These are phyloP conservation scores for Puccinellia tenuiflora DNA, from an alignment of 176 grass and related monocot species.

Conservation along the genomic window DNA sequence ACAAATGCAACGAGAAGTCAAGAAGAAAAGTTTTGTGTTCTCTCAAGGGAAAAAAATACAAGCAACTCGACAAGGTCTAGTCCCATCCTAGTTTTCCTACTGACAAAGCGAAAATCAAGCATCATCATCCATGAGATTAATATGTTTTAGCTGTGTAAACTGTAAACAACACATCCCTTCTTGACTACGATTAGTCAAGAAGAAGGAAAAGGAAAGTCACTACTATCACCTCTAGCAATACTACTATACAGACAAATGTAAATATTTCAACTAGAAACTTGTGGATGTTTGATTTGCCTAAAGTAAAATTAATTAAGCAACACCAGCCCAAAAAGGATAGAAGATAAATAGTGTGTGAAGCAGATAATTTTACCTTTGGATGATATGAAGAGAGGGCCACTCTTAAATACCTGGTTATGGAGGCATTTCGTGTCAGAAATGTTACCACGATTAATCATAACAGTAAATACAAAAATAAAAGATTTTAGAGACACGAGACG, in stretches of 20 bases:
- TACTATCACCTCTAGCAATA: not conserved
- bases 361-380: conserved; percentile 74
- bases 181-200: not conserved
- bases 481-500: not conserved
- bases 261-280: not conserved
- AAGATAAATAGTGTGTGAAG: not conserved
- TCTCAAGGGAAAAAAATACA: not conserved
- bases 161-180: not conserved
- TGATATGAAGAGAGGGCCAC: conserved; percentile 96
- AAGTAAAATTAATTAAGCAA: not conserved
- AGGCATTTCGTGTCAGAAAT: conserved; percentile 23
- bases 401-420: conserved; percentile 84
- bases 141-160: not conserved
- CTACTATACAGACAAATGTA: not conserved
- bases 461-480: not conserved
- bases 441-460: not conserved
- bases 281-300: not conserved
- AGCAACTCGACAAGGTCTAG: not conserved
- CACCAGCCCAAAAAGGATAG: not conserved
- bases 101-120: not conserved
- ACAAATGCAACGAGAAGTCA: not conserved
- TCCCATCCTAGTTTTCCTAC: not conserved
- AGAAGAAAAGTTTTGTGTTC: not conserved
- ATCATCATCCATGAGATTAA: not conserved
- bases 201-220: not conserved